Base-by-base conservation (phyloP, 2,329 filamentous ascomycete genomes). In the Niveomyces coronatus region DNA sequence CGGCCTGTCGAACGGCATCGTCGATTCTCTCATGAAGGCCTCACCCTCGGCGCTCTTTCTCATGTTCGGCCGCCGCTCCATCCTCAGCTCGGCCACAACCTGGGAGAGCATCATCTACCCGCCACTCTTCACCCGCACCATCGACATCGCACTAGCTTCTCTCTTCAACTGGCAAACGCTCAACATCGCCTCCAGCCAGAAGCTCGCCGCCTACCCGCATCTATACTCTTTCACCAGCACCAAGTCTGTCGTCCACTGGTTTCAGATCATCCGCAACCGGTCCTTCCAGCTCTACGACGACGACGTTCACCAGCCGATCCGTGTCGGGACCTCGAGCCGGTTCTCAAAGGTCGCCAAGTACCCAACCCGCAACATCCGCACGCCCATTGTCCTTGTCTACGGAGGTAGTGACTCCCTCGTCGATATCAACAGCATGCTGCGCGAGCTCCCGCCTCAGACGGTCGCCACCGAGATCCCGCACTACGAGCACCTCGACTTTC, bases 231-330 rank as follows among this genome's bases (percentile, higher is more conserved):
- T 89, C 57, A 95, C 89, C 0, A 94, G 85, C 56, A 94, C 87
- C 41, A 98, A 98, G 62, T 88, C 82, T 15, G 87, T 98, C 8
- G 91, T 98, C 0, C 91, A 98, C 56, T 98, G 91, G 91, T 98
- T 98, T 58, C 91, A 98, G 56, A 95, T 98, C 55, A 98, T 98
- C 51, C 82, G 91, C 47, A 95, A 89, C 52, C 85, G 86, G 51
- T 87, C 79, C 18, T 96, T 98, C 59, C 91, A 98, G 60, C 95
- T 98, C 85, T 96, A 88, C 58, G 91, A 98, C 55, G 91, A 98
- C 55, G 89, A 96, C 51, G 74, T 91, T 1, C 83, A 87, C 41
- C 80, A 81, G 19, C 82, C 82, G 0, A 67, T 94, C 43, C 76
- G 78, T 38, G 66, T 88, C 26, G 75, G 74, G 16, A 78, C 78